Evolutionary conservation across 306 rosid species (phyloP).

Genomic region (Cucurbita pepo): DNA sequence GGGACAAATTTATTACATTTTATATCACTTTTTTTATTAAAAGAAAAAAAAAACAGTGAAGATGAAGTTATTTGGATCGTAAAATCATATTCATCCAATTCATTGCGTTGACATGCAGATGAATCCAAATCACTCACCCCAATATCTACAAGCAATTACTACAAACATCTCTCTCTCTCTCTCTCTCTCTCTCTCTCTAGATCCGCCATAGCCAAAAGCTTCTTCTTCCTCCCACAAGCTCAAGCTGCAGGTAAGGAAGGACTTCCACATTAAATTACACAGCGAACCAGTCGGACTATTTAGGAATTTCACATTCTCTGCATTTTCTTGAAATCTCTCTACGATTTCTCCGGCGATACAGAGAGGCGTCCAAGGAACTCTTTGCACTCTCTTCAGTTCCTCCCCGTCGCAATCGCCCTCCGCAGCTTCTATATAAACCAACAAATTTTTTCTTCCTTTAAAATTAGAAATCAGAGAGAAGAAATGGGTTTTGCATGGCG

Average conservation of each 20-base stretch:
- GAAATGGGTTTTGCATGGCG: neutral
- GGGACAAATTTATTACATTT: neutral
- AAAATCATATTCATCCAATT: neutral
- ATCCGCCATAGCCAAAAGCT: no score
- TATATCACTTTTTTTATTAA: neutral
- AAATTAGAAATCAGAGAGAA: no score
- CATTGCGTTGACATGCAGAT: neutral
- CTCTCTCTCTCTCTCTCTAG: neutral
- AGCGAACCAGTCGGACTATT: neutral
- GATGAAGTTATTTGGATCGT: neutral
- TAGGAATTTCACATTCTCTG: neutral
- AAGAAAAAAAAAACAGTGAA: neutral
- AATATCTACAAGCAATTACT: neutral
- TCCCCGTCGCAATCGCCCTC: neutral
- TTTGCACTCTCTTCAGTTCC: constrained; percentile 7
- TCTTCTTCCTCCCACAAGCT: no score
- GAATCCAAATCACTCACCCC: neutral
- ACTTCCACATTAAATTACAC: neutral
- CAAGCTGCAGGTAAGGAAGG: no score
- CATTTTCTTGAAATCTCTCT: neutral
- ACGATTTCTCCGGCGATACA: neutral
- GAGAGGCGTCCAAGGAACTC: neutral
- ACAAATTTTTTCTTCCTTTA: no score
- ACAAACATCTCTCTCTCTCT: neutral
- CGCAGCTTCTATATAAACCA: no score